Evolutionary conservation across 768 basidiomycete genomes (phyloP).

Genomic region (Cystobasidium tubakii): DNA sequence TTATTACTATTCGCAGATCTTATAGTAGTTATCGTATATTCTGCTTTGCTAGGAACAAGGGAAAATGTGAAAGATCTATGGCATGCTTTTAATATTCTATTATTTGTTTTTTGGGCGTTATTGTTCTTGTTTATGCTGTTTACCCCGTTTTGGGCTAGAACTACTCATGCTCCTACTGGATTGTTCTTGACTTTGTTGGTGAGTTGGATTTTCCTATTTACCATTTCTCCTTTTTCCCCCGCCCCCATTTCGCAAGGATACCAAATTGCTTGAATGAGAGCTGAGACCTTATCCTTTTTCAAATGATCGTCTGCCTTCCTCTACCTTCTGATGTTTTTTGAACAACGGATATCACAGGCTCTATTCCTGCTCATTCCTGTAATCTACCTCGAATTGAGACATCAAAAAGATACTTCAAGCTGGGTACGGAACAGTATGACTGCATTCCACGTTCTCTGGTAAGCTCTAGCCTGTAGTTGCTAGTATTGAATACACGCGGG

Average conservation of each 20-base stretch:
- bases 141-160: not conserved
- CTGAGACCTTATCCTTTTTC: too few relatives aligned
- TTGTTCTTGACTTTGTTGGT: not conserved
- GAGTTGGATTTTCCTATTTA: not conserved
- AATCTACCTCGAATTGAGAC: slow-evolving; percentile 22
- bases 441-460: slow-evolving; percentile 34
- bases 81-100: not conserved
- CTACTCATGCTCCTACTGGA: slow-evolving; percentile 10
- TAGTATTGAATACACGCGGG: too few relatives aligned
- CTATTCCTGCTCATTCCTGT: slow-evolving; percentile 10
- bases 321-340: too few relatives aligned
- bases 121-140: not conserved
- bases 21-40: not conserved
- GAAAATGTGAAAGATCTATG: not conserved
- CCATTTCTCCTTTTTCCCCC: not conserved
- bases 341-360: too few relatives aligned
- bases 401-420: not conserved
- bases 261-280: too few relatives aligned
- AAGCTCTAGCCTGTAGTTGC: not conserved
- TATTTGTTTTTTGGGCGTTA: not conserved
- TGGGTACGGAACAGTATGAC: slow-evolving; percentile 17
- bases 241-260: not conserved
- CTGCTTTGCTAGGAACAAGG: slow-evolving; percentile 3
- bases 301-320: too few relatives aligned
- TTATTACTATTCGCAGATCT: not conserved